Evolutionary conservation across 1,284 basidiomycete species (phyloP).

Genomic region (Macrocystidia cucumis): DNA sequence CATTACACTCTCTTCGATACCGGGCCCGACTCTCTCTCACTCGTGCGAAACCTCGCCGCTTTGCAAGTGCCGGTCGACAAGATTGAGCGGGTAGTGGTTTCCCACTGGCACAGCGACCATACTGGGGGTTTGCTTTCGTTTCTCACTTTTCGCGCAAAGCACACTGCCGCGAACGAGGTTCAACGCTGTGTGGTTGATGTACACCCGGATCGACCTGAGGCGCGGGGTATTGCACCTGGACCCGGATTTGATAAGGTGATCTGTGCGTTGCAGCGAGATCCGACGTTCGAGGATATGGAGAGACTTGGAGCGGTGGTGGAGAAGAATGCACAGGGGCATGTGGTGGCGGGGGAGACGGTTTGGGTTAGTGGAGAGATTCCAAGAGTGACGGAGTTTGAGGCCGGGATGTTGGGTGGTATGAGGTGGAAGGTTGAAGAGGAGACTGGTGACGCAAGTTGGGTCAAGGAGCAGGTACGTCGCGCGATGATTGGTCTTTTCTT

Average conservation of each 20-base stretch:
- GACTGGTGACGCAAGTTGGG: conserved; percentile 44
- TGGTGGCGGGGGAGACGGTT: conserved; percentile 48
- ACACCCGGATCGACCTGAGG: conserved; percentile 67
- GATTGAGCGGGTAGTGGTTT: conserved; percentile 61
- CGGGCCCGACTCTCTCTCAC: conserved; percentile 67
- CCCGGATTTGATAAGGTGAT: conserved; percentile 50
- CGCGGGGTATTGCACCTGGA: conserved; percentile 65
- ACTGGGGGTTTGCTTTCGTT: conserved; percentile 67
- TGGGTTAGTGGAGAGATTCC: conserved; percentile 81
- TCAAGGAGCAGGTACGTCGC: conserved; percentile 47
- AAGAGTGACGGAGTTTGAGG: conserved; percentile 59
- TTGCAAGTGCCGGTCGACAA: conserved; percentile 47
- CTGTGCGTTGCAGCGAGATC: conserved; percentile 57
- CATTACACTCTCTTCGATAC: conserved; percentile 71
- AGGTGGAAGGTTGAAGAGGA: conserved; percentile 45
- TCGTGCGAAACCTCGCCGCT: conserved; percentile 61
- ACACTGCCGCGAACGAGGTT: too few relatives aligned
- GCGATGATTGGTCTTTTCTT: not conserved
- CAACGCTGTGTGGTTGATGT: conserved; percentile 65
- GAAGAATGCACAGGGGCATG: conserved; percentile 49
- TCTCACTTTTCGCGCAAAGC: conserved; percentile 33
- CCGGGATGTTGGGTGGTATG: conserved; percentile 58
- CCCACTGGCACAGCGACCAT: conserved; percentile 84
- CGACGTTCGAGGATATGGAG: conserved; percentile 60
- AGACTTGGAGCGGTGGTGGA: conserved; percentile 48